A percentile compares a stretch with the other conserved stretches of the same genome.
These are phyloP conservation scores for Colletotrichum echinochloae DNA, from an alignment of 2,329 filamentous ascomycete genomes.

Conservation along the genomic window DNA sequence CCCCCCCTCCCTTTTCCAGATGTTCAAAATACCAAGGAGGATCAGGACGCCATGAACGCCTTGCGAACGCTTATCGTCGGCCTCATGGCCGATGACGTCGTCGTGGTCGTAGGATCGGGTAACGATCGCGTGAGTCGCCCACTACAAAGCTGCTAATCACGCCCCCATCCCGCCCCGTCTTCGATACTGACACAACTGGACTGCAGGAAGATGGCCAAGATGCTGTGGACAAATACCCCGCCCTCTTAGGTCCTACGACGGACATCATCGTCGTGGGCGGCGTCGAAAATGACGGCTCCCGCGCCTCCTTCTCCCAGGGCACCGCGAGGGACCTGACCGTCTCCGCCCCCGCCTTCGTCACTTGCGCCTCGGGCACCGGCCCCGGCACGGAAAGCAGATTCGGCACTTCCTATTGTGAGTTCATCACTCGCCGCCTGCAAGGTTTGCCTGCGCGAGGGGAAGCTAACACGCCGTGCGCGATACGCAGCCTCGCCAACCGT, in stretches of 20 bases:
- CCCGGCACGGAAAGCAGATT: neutral
- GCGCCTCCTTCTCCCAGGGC: constrained; percentile 17
- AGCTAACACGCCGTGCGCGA: neutral
- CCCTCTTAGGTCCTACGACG: constrained; percentile 12
- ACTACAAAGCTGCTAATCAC: neutral
- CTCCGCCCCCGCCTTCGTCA: constrained; percentile 3
- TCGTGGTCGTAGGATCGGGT: constrained; percentile 20
- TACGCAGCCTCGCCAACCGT: constrained; percentile 8
- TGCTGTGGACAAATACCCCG: constrained; percentile 10
- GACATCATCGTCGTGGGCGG: constrained; percentile 31
- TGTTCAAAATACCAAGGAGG: neutral
- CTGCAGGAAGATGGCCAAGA: neutral
- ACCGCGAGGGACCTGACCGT: constrained; percentile 13
- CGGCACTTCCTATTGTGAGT: constrained; percentile 19
- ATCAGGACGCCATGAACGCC: neutral
- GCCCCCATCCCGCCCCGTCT: too few species aligned
- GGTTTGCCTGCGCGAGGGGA: too few species aligned
- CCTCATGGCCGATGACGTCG: constrained; percentile 24
- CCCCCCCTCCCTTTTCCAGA: too few species aligned
- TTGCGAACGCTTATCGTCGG: constrained; percentile 10
- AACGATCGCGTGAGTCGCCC: constrained; percentile 8
- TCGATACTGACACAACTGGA: neutral
- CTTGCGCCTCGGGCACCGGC: neutral
- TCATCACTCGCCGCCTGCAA: fast-evolving
- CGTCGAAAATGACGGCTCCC: constrained; percentile 6